Evolutionary conservation across 2,329 filamentous ascomycete species (phyloP).

Genomic region (Niveomyces coronatus): DNA sequence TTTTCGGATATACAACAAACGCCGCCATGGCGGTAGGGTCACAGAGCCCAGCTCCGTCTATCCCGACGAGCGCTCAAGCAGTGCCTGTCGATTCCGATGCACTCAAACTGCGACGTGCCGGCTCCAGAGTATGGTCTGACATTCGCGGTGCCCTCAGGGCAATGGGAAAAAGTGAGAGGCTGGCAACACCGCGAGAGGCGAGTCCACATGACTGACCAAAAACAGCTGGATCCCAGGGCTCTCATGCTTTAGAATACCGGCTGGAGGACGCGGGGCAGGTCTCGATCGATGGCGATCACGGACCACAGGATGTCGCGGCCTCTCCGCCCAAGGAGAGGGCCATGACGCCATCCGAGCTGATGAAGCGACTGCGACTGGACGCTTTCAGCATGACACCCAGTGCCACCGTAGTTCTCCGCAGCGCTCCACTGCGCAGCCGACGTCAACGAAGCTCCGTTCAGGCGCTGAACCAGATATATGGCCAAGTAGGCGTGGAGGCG

Average conservation of each 20-base stretch:
- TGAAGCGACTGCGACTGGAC: slow-evolving; percentile 18
- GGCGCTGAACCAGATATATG: slow-evolving; percentile 11
- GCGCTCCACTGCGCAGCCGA: slow-evolving; percentile 11
- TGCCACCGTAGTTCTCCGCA: slow-evolving; percentile 20
- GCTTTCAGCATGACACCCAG: slow-evolving; percentile 17
- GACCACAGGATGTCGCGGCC: background rate
- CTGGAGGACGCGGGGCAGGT: slow-evolving; percentile 1
- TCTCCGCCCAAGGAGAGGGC: slow-evolving; percentile 12
- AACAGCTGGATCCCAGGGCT: slow-evolving; percentile 16
- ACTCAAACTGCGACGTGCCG: slow-evolving; percentile 17
- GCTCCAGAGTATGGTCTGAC: slow-evolving; percentile 25
- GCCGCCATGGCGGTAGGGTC: background rate
- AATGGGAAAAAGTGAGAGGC: slow-evolving; percentile 17
- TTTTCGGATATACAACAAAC: too few species aligned
- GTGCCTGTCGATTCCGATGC: background rate
- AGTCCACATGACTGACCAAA: background rate
- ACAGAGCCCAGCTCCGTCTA: background rate
- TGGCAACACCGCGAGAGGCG: background rate
- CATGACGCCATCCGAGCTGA: slow-evolving; percentile 16
- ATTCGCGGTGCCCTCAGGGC: slow-evolving; percentile 24
- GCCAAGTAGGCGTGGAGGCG: slow-evolving; percentile 2
- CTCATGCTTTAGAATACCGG: slow-evolving; percentile 11
- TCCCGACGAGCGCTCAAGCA: background rate
- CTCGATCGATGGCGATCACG: slow-evolving; percentile 6
- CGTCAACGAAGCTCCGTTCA: slow-evolving; percentile 18